A percentile compares a stretch with the other conserved stretches of the same genome.
Evolutionary conservation across 2,329 filamentous ascomycete species (phyloP).

Genomic region (Colletotrichum cuscutae): DNA sequence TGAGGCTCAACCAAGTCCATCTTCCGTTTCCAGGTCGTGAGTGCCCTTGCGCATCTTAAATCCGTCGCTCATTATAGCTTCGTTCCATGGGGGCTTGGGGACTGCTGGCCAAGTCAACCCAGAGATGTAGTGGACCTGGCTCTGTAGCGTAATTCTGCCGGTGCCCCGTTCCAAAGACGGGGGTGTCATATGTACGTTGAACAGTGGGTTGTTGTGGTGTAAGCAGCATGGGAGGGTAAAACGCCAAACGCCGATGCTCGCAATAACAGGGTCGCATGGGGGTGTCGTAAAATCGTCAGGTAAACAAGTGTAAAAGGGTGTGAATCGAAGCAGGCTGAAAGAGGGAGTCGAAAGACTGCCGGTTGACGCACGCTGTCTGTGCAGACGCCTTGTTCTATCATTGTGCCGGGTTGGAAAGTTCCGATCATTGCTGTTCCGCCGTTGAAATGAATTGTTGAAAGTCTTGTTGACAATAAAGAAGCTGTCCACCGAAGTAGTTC

Average conservation of each 20-base stretch:
- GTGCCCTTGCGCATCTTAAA: constrained; percentile 12
- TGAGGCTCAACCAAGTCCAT: constrained; percentile 6
- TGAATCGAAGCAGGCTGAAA: constrained; percentile 26
- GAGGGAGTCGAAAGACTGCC: constrained; percentile 14
- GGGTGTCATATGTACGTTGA: constrained; percentile 30
- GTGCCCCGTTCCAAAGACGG: constrained; percentile 20
- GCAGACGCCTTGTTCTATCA: constrained; percentile 22
- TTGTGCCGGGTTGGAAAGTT: constrained; percentile 4
- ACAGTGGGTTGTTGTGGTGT: constrained; percentile 26
- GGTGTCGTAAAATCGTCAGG: constrained; percentile 35
- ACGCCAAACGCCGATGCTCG: constrained; percentile 37
- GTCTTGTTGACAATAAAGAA: not conserved
- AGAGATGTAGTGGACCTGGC: constrained; percentile 1
- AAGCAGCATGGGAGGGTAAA: constrained; percentile 27
- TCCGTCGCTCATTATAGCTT: constrained; percentile 32
- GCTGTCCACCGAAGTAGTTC: not conserved
- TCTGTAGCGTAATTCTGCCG: constrained; percentile 31
- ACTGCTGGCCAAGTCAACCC: constrained; percentile 19
- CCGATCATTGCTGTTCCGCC: constrained; percentile 16
- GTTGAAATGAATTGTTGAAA: not conserved
- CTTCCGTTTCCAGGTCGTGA: constrained; percentile 2
- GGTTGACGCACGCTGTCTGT: constrained; percentile 22
- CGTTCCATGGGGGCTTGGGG: constrained; percentile 19
- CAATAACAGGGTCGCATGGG: constrained; percentile 33
- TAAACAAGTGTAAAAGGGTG: constrained; percentile 30